These are phyloP conservation scores for Ceratocystis diversiconidia DNA, from an alignment of 2,329 filamentous ascomycete genomes.

Conservation along the genomic window DNA sequence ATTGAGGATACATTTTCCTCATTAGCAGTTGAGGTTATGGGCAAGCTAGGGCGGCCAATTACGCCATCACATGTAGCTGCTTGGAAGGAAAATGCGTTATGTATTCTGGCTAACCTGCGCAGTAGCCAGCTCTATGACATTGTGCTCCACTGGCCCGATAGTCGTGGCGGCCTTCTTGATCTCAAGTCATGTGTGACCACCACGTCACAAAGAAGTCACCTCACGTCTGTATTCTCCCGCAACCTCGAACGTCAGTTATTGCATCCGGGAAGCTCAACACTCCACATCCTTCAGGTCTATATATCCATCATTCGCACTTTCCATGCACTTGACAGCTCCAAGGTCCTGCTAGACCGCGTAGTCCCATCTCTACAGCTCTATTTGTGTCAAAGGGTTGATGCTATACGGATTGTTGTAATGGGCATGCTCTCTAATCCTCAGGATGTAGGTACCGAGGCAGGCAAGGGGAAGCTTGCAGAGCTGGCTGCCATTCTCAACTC, in stretches of 20 bases:
- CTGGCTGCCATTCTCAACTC: slow-evolving; percentile 53
- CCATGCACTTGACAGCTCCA: slow-evolving; percentile 59
- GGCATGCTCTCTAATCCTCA: slow-evolving; percentile 52
- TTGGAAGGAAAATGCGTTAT: slow-evolving; percentile 57
- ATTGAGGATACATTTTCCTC: slow-evolving; percentile 52
- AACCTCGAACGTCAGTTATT: slow-evolving; percentile 53
- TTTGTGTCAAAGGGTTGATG: slow-evolving; percentile 61
- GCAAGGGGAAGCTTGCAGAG: slow-evolving; percentile 43
- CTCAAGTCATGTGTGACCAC: slow-evolving; percentile 56
- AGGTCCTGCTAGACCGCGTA: slow-evolving; percentile 61
- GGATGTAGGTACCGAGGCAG: slow-evolving; percentile 33
- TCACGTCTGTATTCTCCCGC: slow-evolving; percentile 55
- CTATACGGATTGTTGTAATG: slow-evolving; percentile 61
- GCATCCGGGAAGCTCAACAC: slow-evolving; percentile 61
- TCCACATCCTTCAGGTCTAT: slow-evolving; percentile 63
- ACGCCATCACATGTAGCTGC: slow-evolving; percentile 45
- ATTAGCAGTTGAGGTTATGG: slow-evolving; percentile 47
- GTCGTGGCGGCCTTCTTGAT: slow-evolving; percentile 58
- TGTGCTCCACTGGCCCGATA: slow-evolving; percentile 59
- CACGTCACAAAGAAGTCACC: slow-evolving; percentile 50
- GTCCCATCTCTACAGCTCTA: slow-evolving; percentile 62
- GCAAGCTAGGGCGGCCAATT: slow-evolving; percentile 31
- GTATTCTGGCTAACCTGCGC: slow-evolving; percentile 52
- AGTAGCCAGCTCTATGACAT: slow-evolving; percentile 67
- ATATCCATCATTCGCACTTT: slow-evolving; percentile 68